Evolutionary conservation across 2,329 filamentous ascomycete genomes (phyloP).

Genomic region (Emericellopsis atlantica): DNA sequence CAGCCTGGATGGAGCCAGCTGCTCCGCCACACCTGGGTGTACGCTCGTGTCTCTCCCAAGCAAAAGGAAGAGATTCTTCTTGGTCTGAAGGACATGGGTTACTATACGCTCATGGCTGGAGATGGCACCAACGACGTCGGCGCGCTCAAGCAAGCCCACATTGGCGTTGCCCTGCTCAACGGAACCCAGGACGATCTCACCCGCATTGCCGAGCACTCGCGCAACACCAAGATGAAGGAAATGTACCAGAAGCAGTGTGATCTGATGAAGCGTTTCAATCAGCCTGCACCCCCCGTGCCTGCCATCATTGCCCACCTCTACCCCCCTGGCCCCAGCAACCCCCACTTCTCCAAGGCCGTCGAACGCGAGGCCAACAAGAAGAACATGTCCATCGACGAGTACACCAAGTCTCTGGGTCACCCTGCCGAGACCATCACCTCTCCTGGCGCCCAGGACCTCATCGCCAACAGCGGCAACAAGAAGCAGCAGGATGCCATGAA

Average conservation of each 20-base stretch:
- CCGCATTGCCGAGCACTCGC: conserved; percentile 84
- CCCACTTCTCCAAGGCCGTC: conserved; percentile 87
- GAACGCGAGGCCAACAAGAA: conserved; percentile 76
- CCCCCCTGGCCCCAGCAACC: conserved; percentile 79
- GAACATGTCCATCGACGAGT: conserved; percentile 49
- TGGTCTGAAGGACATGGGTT: conserved; percentile 89
- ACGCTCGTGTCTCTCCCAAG: conserved; percentile 94
- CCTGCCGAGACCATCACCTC: conserved; percentile 53
- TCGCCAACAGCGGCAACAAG: conserved; percentile 21
- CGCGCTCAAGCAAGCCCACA: conserved; percentile 93
- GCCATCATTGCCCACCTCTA: conserved; percentile 86
- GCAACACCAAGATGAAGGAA: conserved; percentile 96
- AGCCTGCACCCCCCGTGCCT: conserved; percentile 86
- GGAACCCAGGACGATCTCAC: conserved; percentile 84
- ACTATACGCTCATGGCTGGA: conserved; percentile 97
- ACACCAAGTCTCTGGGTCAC: conserved; percentile 38
- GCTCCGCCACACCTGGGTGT: conserved; percentile 88
- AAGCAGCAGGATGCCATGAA: conserved; percentile 49
- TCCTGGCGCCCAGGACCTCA: conserved; percentile 49
- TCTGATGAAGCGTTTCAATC: conserved; percentile 91
- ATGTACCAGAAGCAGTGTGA: conserved; percentile 92
- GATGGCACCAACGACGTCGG: conserved; percentile 98
- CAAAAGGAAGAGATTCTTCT: conserved; percentile 98
- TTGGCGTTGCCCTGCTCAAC: conserved; percentile 91
- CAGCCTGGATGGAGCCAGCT: conserved; percentile 65